Conservation (phyloP, 768 basidiomycete genomes). For the Termitomyces titanicus region DNA sequence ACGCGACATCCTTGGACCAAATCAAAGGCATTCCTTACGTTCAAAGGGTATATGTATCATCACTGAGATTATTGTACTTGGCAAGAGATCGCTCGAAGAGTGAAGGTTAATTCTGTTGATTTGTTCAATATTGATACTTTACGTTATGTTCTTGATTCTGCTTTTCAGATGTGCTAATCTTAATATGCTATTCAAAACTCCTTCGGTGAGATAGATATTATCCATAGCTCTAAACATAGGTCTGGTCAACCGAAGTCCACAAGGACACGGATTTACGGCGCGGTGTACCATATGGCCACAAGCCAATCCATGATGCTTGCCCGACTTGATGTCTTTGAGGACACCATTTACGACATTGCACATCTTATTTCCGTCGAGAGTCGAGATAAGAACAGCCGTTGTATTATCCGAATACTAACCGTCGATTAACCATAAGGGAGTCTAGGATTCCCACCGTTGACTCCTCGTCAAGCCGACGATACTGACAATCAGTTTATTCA, state of each 20-base stretch:
- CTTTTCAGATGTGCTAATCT: background rate
- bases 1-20: too few species aligned
- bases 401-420: slow-evolving; percentile 11
- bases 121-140: too few species aligned
- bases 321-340: background rate
- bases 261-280: too few species aligned
- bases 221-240: background rate
- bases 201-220: background rate
- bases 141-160: background rate
- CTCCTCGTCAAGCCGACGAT: background rate
- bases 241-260: background rate
- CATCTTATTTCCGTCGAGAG: background rate
- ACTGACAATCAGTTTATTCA: slow-evolving; percentile 1
- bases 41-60: too few species aligned
- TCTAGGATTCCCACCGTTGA: slow-evolving; percentile 1
- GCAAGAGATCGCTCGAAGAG: too few species aligned
- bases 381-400: background rate
- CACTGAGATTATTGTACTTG: too few species aligned
- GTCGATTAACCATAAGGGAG: slow-evolving; percentile 5
- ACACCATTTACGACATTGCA: background rate
- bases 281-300: background rate
- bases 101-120: too few species aligned
- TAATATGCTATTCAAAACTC: background rate
- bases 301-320: background rate
- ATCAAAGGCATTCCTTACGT: too few species aligned